Conservation (phyloP, 257 asterid species). For the Penstemon barbatus region DNA sequence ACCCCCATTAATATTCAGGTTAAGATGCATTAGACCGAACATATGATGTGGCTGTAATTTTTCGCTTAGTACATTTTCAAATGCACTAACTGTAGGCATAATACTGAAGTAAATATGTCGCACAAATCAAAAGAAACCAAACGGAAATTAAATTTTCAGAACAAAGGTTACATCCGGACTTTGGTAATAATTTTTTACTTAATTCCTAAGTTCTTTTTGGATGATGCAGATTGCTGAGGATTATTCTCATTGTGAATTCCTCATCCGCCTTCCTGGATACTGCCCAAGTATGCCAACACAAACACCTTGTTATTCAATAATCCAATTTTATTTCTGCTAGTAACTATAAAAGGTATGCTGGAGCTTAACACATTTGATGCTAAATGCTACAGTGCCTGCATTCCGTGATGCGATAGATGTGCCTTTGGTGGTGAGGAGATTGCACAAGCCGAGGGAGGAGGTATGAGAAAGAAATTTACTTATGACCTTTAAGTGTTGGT, state of each 20-base stretch:
- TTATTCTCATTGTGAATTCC: conserved; percentile 95
- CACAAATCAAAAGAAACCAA: no score
- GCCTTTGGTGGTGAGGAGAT: conserved; percentile 93
- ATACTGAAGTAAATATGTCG: no score
- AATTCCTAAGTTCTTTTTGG: conserved; percentile 21
- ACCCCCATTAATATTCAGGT: not conserved
- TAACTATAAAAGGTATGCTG: conserved; percentile 8
- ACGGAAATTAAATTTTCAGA: no score
- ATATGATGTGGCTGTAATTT: not conserved
- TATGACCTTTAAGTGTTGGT: conserved; percentile 5
- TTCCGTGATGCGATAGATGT: conserved; percentile 94
- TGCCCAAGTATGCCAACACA: conserved; percentile 75
- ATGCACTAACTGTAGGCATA: no score
- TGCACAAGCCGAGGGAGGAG: conserved; percentile 84
- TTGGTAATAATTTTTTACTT: conserved; percentile 15
- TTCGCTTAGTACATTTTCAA: not conserved
- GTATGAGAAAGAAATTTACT: conserved; percentile 35
- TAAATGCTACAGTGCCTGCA: conserved; percentile 80
- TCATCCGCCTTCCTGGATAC: conserved; percentile 96
- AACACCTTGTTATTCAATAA: conserved; percentile 8
- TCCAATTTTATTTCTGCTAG: not conserved
- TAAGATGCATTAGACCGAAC: not conserved
- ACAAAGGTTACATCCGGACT: not conserved
- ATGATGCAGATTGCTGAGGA: conserved; percentile 90
- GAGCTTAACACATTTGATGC: conserved; percentile 27